A percentile compares a stretch with the other conserved stretches of the same genome.
These are phyloP conservation scores for Syzygium aqueum DNA, from an alignment of 345 rosid species.

Conservation along the genomic window DNA sequence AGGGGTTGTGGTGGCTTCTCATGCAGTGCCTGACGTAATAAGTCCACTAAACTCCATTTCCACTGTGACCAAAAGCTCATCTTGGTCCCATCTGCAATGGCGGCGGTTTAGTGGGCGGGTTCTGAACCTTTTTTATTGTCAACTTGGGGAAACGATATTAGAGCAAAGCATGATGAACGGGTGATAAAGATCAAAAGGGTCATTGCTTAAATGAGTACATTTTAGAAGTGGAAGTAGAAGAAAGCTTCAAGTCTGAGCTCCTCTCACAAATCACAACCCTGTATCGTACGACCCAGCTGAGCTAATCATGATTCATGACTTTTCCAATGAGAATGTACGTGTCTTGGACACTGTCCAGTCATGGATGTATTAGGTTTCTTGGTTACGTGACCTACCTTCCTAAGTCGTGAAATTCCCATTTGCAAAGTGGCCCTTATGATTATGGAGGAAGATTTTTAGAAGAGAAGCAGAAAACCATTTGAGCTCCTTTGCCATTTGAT, in stretches of 20 bases:
- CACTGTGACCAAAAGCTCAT: neutral
- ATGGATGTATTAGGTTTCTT: neutral
- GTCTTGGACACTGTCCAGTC: neutral
- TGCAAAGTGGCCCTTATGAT: neutral
- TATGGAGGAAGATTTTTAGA: neutral
- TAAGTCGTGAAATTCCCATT: neutral
- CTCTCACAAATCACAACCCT: neutral
- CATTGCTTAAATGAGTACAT: neutral
- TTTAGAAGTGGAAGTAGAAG: neutral
- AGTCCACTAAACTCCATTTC: neutral
- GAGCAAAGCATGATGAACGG: conserved; percentile 9
- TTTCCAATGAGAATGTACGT: neutral
- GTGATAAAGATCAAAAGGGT: neutral
- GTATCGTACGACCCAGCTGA: neutral
- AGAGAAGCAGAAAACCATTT: neutral
- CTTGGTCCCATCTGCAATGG: neutral
- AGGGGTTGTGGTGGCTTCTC: neutral
- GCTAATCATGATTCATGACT: neutral
- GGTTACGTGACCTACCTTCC: neutral
- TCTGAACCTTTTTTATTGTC: neutral
- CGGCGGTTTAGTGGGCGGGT: too few relatives aligned
- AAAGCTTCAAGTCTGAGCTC: neutral
- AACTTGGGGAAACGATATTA: conserved; percentile 15
- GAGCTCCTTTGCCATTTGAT: neutral
- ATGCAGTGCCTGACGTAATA: neutral